These are phyloP conservation scores for Citrus trifoliata DNA, from an alignment of 345 rosid species.

Conservation along the genomic window DNA sequence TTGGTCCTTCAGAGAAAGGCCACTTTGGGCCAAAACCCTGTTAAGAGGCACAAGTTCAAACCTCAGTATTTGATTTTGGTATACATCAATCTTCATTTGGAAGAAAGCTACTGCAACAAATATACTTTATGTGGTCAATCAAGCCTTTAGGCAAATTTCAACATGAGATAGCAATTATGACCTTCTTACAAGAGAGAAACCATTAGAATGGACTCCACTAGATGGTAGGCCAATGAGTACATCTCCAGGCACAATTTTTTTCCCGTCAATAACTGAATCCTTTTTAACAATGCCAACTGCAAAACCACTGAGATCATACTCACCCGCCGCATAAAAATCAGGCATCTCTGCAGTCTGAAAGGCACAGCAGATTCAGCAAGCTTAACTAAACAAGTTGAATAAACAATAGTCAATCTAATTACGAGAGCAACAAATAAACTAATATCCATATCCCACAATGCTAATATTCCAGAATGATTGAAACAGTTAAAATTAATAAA, in stretches of 20 bases:
- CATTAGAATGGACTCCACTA: constrained; percentile 94
- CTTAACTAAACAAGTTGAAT: neutral
- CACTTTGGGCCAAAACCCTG: constrained; percentile 71
- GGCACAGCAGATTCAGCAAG: neutral
- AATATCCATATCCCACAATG: no score
- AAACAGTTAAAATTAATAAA: neutral
- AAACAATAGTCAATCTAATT: neutral
- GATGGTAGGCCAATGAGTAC: constrained; percentile 85
- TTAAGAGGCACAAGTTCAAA: neutral
- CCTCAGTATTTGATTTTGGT: neutral
- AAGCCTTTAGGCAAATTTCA: neutral
- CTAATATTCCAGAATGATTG: neutral
- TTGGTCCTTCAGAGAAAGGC: constrained; percentile 56
- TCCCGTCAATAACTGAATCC: constrained; percentile 79
- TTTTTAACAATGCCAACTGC: constrained; percentile 87
- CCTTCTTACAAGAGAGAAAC: constrained; percentile 92
- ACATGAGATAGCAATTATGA: constrained; percentile 14
- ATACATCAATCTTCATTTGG: neutral
- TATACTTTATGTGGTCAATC: neutral
- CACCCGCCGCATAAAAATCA: constrained; percentile 73
- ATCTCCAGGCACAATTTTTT: constrained; percentile 73
- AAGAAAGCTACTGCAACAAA: neutral
- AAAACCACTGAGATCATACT: constrained; percentile 92
- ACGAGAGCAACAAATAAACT: neutral
- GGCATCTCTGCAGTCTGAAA: constrained; percentile 98